Evolutionary conservation across 306 rosid genomes (phyloP), one percentile per base, ranked within the genome.

Genomic region (Ochetophila trinervis): DNA sequence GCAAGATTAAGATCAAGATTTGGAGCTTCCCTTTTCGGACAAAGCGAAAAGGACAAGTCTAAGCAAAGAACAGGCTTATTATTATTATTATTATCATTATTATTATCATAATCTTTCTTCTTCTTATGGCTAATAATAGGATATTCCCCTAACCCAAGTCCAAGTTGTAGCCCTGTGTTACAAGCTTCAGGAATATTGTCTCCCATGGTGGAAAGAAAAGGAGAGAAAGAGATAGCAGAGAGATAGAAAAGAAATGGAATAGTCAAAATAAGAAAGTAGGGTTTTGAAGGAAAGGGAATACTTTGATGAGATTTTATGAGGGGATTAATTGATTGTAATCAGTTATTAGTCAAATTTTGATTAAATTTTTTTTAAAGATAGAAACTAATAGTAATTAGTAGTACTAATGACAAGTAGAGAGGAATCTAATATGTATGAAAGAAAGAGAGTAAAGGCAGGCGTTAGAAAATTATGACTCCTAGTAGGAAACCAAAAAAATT

Each of bases 81-180:
- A 57, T 65, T 55, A 64, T 63, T 65, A 8, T 44, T 23, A 15
- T 70, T 27, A 53, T 59, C 36, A 36, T 20, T 65, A 23, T 78
- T 23, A 27, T 47, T 17, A 37, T 42, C 53, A 21, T 27, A 1
- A 27, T 50, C 52, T 61, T 19, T 55, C 69, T 62, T 62, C 57
- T 60, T 76, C 14, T 55, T 59, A 15, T 61, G 30, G 59, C 27
- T 68, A 15, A 17, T 59, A 61, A 83, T 72, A 19, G 52, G 76
- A 70, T 75, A 68, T 20, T 78, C 85, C 11, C 73, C 75, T n/a
- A 69, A 53, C 36, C 97, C 94, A 19, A 87, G 75, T 1, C 86
- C 95, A 3, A 91, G 88, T 56, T 64, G 63, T 4, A 88, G 76
- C 65, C 79, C 74, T 22, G 90, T 78, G 70, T 30, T 61, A 60